phyloP scores from a whole-genome alignment of 352 stramenopile species.

The Globisporangium uncinulatum region DNA sequence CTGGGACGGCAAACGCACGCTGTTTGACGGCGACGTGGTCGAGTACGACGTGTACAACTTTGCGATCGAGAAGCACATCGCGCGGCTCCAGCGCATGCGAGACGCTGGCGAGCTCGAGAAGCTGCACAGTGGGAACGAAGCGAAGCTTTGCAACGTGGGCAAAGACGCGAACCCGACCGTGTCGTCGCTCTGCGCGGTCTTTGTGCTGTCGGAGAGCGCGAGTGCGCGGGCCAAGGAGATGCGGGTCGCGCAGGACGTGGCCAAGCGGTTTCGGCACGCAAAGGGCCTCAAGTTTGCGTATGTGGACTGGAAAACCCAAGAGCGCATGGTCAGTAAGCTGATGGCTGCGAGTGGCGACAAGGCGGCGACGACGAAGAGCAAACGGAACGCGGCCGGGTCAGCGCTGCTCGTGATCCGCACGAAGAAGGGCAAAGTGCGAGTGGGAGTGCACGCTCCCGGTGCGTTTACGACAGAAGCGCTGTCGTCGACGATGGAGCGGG shows the following conservation, averaged over 20 bases:
- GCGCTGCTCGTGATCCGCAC: constrained; percentile 59
- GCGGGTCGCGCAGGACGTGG: constrained; percentile 47
- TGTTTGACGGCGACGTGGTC: constrained; percentile 62
- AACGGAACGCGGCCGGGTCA: constrained; percentile 21
- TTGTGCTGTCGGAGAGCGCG: constrained; percentile 55
- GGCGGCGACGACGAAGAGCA: neutral
- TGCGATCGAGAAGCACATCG: constrained; percentile 77
- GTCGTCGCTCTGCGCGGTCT: constrained; percentile 65
- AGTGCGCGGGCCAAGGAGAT: constrained; percentile 37
- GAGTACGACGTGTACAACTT: constrained; percentile 84
- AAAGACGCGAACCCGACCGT: constrained; percentile 40
- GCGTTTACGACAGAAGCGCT: constrained; percentile 48
- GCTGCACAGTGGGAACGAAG: constrained; percentile 66
- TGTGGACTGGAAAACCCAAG: constrained; percentile 69
- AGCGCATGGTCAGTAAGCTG: constrained; percentile 44
- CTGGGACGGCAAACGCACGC: constrained; percentile 43
- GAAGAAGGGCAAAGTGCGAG: constrained; percentile 59
- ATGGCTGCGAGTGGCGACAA: constrained; percentile 15
- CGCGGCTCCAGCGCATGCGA: constrained; percentile 56
- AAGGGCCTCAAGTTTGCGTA: constrained; percentile 61
- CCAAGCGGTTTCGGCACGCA: constrained; percentile 57
- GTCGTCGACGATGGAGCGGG: constrained; percentile 63
- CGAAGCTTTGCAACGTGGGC: constrained; percentile 71
- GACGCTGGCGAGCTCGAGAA: constrained; percentile 63
- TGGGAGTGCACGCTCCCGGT: constrained; percentile 27